Evolutionary conservation across 2,329 filamentous ascomycete genomes (phyloP).

Genomic region (Pseudogymnoascus pannorum): DNA sequence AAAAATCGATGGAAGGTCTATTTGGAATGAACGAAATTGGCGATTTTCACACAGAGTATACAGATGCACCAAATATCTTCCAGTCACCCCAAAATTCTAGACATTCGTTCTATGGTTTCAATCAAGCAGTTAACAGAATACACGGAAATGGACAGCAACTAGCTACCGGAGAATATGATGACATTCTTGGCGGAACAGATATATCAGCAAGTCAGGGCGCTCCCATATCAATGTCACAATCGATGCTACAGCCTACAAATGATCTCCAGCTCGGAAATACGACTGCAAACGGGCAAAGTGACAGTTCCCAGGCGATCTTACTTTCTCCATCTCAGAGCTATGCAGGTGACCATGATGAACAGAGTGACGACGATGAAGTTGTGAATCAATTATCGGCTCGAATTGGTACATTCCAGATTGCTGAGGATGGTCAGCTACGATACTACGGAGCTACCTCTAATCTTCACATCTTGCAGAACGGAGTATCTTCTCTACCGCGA

Average conservation of each 20-base stretch:
- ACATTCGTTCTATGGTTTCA: neutral
- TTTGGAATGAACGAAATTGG: conserved; percentile 1
- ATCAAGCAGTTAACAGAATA: neutral
- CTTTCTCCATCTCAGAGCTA: neutral
- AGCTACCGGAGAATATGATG: neutral
- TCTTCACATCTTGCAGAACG: conserved; percentile 13
- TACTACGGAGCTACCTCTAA: conserved; percentile 16
- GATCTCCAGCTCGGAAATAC: neutral
- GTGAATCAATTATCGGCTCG: conserved; percentile 16
- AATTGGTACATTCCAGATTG: conserved; percentile 14
- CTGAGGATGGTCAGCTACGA: conserved; percentile 16
- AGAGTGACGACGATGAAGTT: conserved; percentile 1
- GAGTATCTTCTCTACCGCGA: conserved; percentile 2
- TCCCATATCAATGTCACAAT: neutral
- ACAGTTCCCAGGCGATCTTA: neutral
- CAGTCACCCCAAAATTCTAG: neutral
- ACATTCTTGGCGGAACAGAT: neutral
- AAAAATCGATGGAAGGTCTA: neutral
- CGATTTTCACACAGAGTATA: neutral
- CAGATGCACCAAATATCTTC: neutral
- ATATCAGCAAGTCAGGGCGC: neutral
- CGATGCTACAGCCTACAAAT: neutral
- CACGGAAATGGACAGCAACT: neutral
- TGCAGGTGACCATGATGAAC: neutral
- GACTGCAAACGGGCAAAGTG: neutral